phyloP scores from a whole-genome alignment of 306 rosid genomes.

The Argentina anserina region DNA sequence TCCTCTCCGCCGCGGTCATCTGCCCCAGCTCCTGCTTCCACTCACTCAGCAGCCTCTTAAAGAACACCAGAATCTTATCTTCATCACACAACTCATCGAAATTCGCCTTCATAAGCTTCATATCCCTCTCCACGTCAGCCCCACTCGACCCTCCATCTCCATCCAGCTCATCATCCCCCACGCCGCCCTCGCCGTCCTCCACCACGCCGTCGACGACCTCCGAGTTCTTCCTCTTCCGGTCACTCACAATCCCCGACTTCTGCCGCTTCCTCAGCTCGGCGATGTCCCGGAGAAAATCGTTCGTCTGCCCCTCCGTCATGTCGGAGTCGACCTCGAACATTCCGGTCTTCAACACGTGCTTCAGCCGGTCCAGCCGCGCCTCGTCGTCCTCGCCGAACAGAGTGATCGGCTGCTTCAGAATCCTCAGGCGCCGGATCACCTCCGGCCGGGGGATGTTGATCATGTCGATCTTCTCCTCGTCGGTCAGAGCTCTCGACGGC shows the following conservation, averaged over 20 bases:
- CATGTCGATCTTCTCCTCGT: conserved; percentile 74
- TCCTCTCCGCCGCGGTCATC: conserved; percentile 69
- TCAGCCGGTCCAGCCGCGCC: conserved; percentile 77
- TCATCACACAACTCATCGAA: conserved; percentile 83
- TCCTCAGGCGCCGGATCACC: conserved; percentile 85
- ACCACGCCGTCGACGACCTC: conserved; percentile 58
- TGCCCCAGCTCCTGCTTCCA: conserved; percentile 92
- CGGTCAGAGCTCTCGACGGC: conserved; percentile 46
- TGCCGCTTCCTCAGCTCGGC: conserved; percentile 94
- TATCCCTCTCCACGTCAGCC: conserved; percentile 56
- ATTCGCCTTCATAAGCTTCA: conserved; percentile 79
- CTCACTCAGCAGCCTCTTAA: conserved; percentile 84
- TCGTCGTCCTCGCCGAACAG: conserved; percentile 93
- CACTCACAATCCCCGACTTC: conserved; percentile 81
- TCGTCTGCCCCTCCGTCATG: conserved; percentile 96
- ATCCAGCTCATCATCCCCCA: conserved; percentile 65
- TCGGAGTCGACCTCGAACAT: conserved; percentile 89
- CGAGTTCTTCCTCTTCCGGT: conserved; percentile 72
- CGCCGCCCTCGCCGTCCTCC: conserved; percentile 81
- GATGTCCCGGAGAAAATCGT: conserved; percentile 86
- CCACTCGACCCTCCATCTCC: conserved; percentile 75
- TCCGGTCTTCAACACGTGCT: conserved; percentile 77
- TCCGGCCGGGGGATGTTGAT: conserved; percentile 81
- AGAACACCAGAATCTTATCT: conserved; percentile 88
- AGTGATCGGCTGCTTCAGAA: conserved; percentile 86